These are phyloP conservation scores for Forsythia suspensa DNA, from an alignment of 257 asterid species.

Conservation along the genomic window DNA sequence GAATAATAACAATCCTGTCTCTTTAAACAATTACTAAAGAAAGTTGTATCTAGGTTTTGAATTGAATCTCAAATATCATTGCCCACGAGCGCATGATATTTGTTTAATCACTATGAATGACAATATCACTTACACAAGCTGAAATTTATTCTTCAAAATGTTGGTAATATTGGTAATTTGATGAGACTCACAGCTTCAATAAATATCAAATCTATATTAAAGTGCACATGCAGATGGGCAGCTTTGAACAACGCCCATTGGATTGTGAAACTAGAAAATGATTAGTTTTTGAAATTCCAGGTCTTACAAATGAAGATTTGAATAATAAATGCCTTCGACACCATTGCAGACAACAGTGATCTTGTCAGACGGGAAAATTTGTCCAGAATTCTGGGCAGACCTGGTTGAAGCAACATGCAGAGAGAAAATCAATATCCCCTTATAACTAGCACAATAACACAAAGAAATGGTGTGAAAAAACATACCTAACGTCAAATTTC, in stretches of 20 bases:
- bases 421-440: not conserved
- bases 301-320: slow-evolving; percentile 83
- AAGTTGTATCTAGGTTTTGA: not conserved
- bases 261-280: not conserved
- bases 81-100: not conserved
- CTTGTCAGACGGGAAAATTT: slow-evolving; percentile 53
- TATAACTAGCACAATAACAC: slow-evolving; percentile 2
- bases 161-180: not conserved
- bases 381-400: slow-evolving; percentile 41
- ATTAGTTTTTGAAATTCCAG: slow-evolving; percentile 9
- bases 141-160: not conserved
- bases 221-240: not conserved
- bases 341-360: slow-evolving; percentile 76
- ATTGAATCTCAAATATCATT: not conserved
- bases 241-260: not conserved
- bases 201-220: not conserved
- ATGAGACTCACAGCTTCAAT: not conserved
- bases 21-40: not conserved
- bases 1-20: not conserved
- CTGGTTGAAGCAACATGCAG: slow-evolving; percentile 30
- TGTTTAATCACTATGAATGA: not conserved
- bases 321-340: slow-evolving; percentile 68
- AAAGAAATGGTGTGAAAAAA: slow-evolving; percentile 19
- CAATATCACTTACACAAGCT: not conserved
- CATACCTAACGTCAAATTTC: slow-evolving; percentile 48